Conservation (phyloP, 768 basidiomycete species). For the Boletus speciosus region DNA sequence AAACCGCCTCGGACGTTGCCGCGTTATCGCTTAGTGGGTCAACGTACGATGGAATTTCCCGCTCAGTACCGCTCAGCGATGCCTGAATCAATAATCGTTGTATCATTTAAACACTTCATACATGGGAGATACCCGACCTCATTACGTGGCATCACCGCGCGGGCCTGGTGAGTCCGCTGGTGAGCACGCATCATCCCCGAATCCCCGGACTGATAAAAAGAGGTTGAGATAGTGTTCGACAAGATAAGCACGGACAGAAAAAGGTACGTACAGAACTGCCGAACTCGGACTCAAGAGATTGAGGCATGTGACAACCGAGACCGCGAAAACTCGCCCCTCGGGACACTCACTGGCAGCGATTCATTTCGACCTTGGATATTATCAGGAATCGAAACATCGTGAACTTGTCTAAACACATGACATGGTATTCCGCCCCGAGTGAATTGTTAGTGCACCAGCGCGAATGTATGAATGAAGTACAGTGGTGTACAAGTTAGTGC, state of each 20-base stretch:
- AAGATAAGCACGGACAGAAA: not conserved
- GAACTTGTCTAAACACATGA: not conserved
- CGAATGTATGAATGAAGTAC: not conserved
- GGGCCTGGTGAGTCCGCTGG: too few relatives aligned
- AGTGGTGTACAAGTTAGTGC: not conserved
- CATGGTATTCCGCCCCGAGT: not conserved
- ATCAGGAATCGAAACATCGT: not conserved
- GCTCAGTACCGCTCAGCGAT: not conserved
- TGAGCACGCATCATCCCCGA: not conserved
- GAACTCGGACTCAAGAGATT: not conserved
- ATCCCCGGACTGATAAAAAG: not conserved
- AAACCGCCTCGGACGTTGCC: not conserved
- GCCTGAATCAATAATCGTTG: not conserved
- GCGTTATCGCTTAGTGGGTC: not conserved
- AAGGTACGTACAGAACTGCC: not conserved
- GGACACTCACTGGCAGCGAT: not conserved
- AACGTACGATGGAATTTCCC: not conserved
- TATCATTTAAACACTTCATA: too few relatives aligned
- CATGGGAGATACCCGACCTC: too few relatives aligned
- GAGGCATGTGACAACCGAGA: not conserved
- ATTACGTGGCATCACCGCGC: too few relatives aligned
- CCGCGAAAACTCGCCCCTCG: not conserved
- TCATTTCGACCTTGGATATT: not conserved
- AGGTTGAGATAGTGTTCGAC: not conserved
- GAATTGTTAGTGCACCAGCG: not conserved